Percentiles rank a stretch among this genome's conserved stretches.
phyloP scores from a whole-genome alignment of 2,329 filamentous ascomycete species.

The Pestalotiopsis sp. region DNA sequence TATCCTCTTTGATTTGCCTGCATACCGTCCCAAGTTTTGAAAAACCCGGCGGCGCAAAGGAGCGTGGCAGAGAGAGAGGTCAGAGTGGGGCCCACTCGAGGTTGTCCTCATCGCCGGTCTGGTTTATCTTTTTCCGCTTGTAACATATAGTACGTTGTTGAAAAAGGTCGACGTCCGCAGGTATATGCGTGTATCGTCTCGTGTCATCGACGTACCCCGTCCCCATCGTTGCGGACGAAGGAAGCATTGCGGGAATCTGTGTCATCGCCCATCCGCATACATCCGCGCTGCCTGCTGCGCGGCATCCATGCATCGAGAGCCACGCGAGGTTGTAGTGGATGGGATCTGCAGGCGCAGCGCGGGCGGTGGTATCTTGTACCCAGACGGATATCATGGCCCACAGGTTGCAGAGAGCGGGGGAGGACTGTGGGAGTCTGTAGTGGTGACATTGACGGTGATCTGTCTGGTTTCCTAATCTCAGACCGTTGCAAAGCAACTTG shows the following conservation, averaged over 20 bases:
- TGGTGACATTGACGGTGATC: background rate
- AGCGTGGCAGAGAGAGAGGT: no score
- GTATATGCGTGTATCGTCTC: background rate
- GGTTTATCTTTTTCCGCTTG: background rate
- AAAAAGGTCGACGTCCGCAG: background rate
- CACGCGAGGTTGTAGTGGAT: background rate
- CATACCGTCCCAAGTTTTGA: background rate
- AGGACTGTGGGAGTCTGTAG: background rate
- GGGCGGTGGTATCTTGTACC: background rate
- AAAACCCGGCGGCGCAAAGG: background rate
- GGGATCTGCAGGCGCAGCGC: background rate
- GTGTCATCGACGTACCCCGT: background rate
- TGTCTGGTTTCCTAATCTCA: background rate
- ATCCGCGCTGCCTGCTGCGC: background rate
- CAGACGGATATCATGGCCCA: background rate
- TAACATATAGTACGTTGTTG: background rate
- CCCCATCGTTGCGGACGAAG: background rate
- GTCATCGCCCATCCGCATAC: background rate
- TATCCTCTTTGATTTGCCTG: slow-evolving; percentile 6
- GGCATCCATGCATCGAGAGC: background rate
- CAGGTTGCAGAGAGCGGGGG: background rate
- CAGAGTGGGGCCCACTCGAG: background rate
- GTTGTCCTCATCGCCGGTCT: background rate
- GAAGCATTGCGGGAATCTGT: background rate
- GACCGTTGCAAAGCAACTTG: background rate